Evolutionary conservation across 2,329 filamentous ascomycete species (phyloP).

Genomic region (Pezicula rhizophila): DNA sequence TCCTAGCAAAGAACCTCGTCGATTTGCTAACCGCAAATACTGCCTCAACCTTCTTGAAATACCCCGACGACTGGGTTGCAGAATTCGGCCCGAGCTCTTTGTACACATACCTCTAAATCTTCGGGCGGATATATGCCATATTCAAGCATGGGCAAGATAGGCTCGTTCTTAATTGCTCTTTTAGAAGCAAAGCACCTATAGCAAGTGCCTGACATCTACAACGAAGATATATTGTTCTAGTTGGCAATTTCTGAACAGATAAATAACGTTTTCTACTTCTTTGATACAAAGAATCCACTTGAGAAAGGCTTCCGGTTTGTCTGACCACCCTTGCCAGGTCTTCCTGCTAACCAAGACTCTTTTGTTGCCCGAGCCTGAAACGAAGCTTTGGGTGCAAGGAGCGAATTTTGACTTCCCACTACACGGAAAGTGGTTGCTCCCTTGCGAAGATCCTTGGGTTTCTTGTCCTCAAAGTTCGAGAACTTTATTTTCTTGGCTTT

Average conservation of each 20-base stretch:
- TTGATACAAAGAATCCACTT: conserved; percentile 18
- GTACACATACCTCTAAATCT: no score
- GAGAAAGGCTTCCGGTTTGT: conserved; percentile 17
- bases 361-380: conserved; percentile 18
- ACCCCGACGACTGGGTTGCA: no score
- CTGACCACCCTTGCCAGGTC: conserved; percentile 11
- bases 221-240: no score
- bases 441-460: conserved; percentile 20
- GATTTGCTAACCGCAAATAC: no score
- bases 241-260: neutral
- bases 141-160: no score
- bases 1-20: no score
- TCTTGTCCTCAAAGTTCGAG: conserved; percentile 17
- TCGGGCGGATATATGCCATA: no score
- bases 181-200: no score
- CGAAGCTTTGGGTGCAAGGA: conserved; percentile 23
- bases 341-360: conserved; percentile 23
- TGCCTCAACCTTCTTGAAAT: no score
- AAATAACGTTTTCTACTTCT: conserved; percentile 6
- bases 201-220: no score
- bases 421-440: conserved; percentile 26
- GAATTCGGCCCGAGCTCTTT: no score
- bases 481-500: conserved; percentile 24
- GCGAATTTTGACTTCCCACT: conserved; percentile 10
- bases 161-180: no score